Evolutionary conservation across 2,329 filamentous ascomycete genomes (phyloP), one percentile per base, ranked within the genome.

Genomic region (Penicillium vulpinum): DNA sequence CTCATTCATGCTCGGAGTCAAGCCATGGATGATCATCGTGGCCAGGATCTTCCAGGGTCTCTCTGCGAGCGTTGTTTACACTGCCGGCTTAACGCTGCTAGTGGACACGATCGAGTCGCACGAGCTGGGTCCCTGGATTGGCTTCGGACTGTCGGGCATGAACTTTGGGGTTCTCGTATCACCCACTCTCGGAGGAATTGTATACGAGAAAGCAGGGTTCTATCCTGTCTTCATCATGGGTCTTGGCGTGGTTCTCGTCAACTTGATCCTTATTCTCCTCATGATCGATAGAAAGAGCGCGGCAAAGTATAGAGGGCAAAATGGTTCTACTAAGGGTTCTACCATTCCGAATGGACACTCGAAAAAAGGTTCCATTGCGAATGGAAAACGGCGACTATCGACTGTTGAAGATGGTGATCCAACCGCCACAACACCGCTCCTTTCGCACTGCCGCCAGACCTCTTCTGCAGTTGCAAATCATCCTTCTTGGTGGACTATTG

Each of bases 101-200:
- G 53, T 56, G 16, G 47, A 56, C n/a, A 45, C 53, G 33, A 56
- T 56, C 16, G 53, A 56, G 53, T 56, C 47, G 24, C 47, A 56
- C 39, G 47, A 51, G 26, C 47, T 56, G 39, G 53, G 53, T 21
- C 47, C 40, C 47, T 56, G 53, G 53, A 45, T 56, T 45, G 47
- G 53, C 21, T 56, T 56, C n/a, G 53, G 53, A 18, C 53, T 51
- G 7, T 56, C 53, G 11, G 53, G 53, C 16, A 56, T 56, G 53
- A 51, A 51, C 13, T 45, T 56, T 21, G 53, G 53, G 1, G 53
- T 51, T 7, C 53, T 45, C 29, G 47, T 56, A 45, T 56, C 53
- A 51, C 53, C 47, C 1, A 45, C 47, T 15, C 47, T 56, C 33
- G 53, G 53, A 8, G 53, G 53, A n/a, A 51, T 51, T n/a, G 26